Evolutionary conservation across 768 basidiomycete species (phyloP).

Genomic region (Suillus americanus): DNA sequence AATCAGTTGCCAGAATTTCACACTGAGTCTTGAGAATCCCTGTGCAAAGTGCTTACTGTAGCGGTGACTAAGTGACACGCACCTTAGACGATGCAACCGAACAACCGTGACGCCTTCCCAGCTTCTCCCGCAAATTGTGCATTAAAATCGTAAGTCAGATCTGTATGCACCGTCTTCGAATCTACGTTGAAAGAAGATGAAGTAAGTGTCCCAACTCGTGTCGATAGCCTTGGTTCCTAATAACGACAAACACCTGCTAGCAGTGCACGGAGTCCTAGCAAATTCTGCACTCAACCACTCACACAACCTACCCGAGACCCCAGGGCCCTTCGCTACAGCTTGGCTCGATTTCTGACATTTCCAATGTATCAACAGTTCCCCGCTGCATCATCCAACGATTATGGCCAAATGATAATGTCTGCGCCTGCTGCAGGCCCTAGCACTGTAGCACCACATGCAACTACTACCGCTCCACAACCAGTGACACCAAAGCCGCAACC

Average conservation of each 20-base stretch:
- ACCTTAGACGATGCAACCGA: neutral
- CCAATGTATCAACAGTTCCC: constrained; percentile 36
- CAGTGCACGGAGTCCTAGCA: constrained; percentile 28
- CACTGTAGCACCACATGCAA: constrained; percentile 31
- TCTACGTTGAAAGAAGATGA: neutral
- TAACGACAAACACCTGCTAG: constrained; percentile 24
- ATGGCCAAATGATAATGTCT: constrained; percentile 33
- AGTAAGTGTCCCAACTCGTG: constrained; percentile 1
- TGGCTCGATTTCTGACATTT: constrained; percentile 25
- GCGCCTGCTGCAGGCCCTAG: constrained; percentile 33
- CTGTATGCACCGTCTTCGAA: neutral
- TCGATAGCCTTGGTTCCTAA: constrained; percentile 28
- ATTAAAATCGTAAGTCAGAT: neutral
- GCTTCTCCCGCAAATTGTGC: neutral
- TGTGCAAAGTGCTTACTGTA: too few species aligned
- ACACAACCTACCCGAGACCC: constrained; percentile 26
- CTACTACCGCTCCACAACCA: constrained; percentile 17
- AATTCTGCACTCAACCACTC: constrained; percentile 7
- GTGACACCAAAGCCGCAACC: constrained; percentile 37
- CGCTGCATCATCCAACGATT: constrained; percentile 32
- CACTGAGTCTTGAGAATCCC: too few species aligned
- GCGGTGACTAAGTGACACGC: too few species aligned
- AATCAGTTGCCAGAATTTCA: too few species aligned
- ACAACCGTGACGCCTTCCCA: neutral
- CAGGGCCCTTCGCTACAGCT: constrained; percentile 26